Evolutionary conservation across 139 green algal genomes (phyloP), one percentile per base, ranked within the genome.

Genomic region (Auxenochlorella pyrenoidosa): DNA sequence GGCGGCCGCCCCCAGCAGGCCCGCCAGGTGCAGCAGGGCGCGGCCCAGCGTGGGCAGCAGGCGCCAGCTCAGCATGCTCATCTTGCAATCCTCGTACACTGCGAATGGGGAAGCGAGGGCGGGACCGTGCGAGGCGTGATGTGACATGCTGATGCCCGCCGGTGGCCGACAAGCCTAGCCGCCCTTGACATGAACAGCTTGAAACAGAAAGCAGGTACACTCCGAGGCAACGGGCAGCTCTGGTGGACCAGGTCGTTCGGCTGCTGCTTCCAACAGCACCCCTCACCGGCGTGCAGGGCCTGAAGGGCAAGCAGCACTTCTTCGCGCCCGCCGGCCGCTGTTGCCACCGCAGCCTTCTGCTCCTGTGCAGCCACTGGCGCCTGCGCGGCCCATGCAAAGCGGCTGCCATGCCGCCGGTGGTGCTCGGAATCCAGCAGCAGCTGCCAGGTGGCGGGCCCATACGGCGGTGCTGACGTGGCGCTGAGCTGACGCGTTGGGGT

Each of bases 41-140:
- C 5, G 40, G 32, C 89, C 91, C 32, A 95, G 71, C 3, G 72
- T 76, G 4, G 47, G 84, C 89, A 97, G 87, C 79, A 92, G 83
- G 5, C 89, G 90, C 95, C 89, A 94, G 28, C 81, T 71, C 76
- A 93, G 72, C 65, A 91, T 40, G 82, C 90, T 75, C 88, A 97
- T 91, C 87, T 96, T 96, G 70, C 89, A 89, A 71, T 96, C 94
- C 86, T 96, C 93, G 30, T 88, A 88, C 30, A 88, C 84, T 93
- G 87, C 80, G 88, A 30, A 15, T 40, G 84, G 38, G 34, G 36
- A 73, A 40, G 38, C 59, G 19, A 8, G 54, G 54, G 12, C 8
- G 12, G 12, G 47, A 12, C 12, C 12, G 47, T 58, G 6, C 47
- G 12, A 12, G 47, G n/a, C n/a, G n/a, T n/a, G n/a, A n/a, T n/a